These are phyloP conservation scores for Nothophoma quercina DNA, from an alignment of 2,329 filamentous ascomycete genomes.

Conservation along the genomic window DNA sequence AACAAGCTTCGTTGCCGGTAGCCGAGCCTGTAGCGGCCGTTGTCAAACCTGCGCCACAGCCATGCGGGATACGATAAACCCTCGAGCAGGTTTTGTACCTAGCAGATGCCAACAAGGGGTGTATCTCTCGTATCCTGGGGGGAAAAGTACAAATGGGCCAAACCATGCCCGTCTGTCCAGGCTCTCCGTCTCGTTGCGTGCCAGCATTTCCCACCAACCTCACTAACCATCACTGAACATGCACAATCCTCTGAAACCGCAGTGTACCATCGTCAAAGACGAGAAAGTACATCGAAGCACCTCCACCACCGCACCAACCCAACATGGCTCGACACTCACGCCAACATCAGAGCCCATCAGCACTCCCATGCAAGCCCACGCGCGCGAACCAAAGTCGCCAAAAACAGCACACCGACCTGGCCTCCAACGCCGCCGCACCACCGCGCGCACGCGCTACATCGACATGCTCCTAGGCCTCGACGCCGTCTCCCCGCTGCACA, in stretches of 20 bases:
- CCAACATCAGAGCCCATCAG: background rate
- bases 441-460: conserved; percentile 37
- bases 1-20: conserved; percentile 10
- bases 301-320: background rate
- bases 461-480: conserved; percentile 60
- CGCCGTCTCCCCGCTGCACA: conserved; percentile 56
- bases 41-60: conserved; percentile 3
- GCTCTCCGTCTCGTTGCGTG: too few species aligned
- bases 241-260: background rate
- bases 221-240: too few species aligned
- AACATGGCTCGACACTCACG: background rate
- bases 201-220: too few species aligned
- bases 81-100: conserved; percentile 14
- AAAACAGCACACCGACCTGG: conserved; percentile 21
- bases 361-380: background rate
- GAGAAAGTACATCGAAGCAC: background rate
- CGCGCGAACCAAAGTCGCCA: background rate
- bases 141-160: too few species aligned
- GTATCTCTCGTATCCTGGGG: too few species aligned
- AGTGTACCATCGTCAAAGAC: background rate
- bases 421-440: conserved; percentile 36
- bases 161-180: too few species aligned
- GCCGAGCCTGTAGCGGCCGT: background rate
- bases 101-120: background rate
- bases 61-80: conserved; percentile 3